phyloP scores from a whole-genome alignment of 73 alveolate species.

The Effrenium voratum region DNA sequence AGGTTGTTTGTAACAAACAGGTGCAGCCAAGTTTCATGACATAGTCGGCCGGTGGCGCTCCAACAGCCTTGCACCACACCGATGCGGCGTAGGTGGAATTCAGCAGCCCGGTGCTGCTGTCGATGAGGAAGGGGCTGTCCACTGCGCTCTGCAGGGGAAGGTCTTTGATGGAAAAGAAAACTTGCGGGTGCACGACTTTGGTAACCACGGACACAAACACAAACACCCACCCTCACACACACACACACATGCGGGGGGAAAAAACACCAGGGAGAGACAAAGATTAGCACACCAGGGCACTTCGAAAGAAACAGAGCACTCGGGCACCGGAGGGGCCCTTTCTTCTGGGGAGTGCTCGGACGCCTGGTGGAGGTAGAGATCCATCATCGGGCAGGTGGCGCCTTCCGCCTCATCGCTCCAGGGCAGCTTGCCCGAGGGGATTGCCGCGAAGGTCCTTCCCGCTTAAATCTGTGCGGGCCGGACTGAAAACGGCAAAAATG shows the following conservation, averaged over 20 bases:
- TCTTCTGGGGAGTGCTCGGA: background rate
- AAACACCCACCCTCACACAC: too few relatives aligned
- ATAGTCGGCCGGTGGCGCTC: background rate
- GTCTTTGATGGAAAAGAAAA: too few relatives aligned
- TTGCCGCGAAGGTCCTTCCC: constrained; percentile 83
- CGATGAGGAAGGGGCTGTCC: constrained; percentile 42
- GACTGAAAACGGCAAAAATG: too few relatives aligned
- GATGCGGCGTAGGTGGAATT: constrained; percentile 24
- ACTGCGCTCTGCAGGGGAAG: constrained; percentile 19
- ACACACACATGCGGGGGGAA: too few relatives aligned
- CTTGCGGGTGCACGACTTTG: too few relatives aligned
- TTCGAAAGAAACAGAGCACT: background rate
- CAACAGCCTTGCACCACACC: constrained; percentile 10
- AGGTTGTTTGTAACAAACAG: too few relatives aligned
- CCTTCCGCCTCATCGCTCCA: constrained; percentile 76
- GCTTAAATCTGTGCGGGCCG: too few relatives aligned
- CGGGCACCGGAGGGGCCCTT: too few relatives aligned
- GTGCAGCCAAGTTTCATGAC: background rate
- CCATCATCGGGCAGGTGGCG: constrained; percentile 21
- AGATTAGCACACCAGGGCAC: background rate
- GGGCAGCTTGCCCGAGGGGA: constrained; percentile 61
- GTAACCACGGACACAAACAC: too few relatives aligned
- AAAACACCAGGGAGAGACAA: background rate
- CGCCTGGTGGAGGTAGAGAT: constrained; percentile 63
- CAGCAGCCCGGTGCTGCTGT: constrained; percentile 58